phyloP scores from a whole-genome alignment of 1,139 yeast species.

The Lodderomyces theae region DNA sequence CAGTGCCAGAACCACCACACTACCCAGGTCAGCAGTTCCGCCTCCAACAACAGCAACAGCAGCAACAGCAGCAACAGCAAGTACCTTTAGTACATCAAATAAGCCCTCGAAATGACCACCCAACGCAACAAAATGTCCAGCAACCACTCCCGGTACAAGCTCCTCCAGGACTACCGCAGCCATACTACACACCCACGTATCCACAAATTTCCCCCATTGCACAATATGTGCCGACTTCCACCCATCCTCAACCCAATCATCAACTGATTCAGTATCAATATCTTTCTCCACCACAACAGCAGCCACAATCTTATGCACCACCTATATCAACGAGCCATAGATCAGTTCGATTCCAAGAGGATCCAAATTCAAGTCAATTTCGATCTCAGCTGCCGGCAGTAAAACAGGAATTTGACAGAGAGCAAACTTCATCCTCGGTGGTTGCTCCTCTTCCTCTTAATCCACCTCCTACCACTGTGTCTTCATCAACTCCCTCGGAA shows the following conservation, averaged over 20 bases:
- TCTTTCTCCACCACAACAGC: slow-evolving; percentile 4
- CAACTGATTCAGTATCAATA: neutral
- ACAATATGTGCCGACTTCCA: slow-evolving; percentile 3
- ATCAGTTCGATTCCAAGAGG: slow-evolving; percentile 1
- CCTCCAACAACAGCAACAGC: slow-evolving; percentile 6
- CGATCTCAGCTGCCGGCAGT: slow-evolving; percentile 5
- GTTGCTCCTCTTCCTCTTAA: neutral
- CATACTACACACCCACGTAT: neutral
- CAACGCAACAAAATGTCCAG: slow-evolving; percentile 4
- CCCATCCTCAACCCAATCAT: slow-evolving; percentile 1
- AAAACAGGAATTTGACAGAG: neutral
- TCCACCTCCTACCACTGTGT: neutral
- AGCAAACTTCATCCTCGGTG: neutral
- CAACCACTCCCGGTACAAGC: slow-evolving; percentile 1
- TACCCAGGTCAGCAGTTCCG: slow-evolving; percentile 5
- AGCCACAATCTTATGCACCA: slow-evolving; percentile 5
- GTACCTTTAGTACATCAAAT: slow-evolving; percentile 3
- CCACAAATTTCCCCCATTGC: slow-evolving; percentile 2
- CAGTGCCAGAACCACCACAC: slow-evolving; percentile 3
- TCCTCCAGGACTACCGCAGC: no score
- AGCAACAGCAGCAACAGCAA: neutral
- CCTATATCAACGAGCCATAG: neutral
- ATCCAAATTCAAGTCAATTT: slow-evolving; percentile 1
- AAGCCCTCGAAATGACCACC: slow-evolving; percentile 8
- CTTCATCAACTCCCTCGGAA: slow-evolving; percentile 3